Base-by-base conservation (phyloP, 208 protist genomes). In the Acanthamoeba culbertsoni region DNA sequence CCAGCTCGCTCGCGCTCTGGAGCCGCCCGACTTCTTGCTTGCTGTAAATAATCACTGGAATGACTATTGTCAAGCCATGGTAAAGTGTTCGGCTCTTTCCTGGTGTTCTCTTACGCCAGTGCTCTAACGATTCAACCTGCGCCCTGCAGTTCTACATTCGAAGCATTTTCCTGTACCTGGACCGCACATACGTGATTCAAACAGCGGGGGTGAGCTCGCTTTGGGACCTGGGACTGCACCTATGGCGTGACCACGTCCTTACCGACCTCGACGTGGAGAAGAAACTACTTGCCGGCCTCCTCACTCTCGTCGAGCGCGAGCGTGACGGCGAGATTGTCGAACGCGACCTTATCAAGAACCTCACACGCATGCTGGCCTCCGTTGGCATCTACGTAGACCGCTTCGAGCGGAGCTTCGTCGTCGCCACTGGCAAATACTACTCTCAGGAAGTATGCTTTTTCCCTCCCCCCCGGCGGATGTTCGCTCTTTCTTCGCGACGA, bases 111-210 rank as follows among this genome's bases (percentile, higher is more conserved):
- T 31, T 92, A 16, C 33, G 35, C 40, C 55, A 2, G 31, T 23
- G n/a, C 37, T 53, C 51, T 75, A 16, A 26, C 26, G 14, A 10
- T 63, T 10, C 18, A 20, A 28, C 57, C 33, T 91, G 23, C 18
- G 33, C 42, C 10, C 42, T 37, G 5, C 65, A 94, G 92, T 93
- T 94, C 42, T 92, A 93, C 53, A 95, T 96, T 18, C 93, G 95
- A 26, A 95, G 93, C 57, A 96, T 97, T 43, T 97, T 97, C 75
- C 86, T 97, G 65, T 94, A 90, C 89, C 82, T 97, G 59, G 96
- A 97, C 63, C 93, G 96, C 55, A 96, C 94, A 0, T 96, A 96
- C 84, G 95, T 96, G 16, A 82, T 96, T 45, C 95, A 96, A 62
- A 95, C 86, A 33, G 42, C 93, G 4, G 93, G 77, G 26, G 91